phyloP scores from a whole-genome alignment of 202 grass and related monocot species.

The Digitaria exilis region DNA sequence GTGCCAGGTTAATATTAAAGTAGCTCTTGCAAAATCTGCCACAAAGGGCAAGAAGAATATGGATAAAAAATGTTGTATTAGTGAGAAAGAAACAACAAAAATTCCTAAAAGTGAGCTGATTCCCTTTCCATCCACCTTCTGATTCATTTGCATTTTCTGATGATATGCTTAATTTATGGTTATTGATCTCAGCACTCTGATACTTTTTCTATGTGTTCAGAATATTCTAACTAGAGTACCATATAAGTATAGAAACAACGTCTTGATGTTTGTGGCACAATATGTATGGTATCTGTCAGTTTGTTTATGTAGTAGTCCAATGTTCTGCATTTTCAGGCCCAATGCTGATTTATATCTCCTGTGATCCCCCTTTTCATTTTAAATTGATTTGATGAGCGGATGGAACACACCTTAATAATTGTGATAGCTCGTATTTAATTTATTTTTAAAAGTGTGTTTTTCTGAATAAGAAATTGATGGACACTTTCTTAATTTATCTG shows the following conservation, averaged over 20 bases:
- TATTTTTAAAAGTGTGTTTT: not conserved
- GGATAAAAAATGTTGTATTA: slow-evolving; percentile 41
- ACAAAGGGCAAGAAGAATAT: slow-evolving; percentile 56
- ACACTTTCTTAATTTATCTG: not conserved
- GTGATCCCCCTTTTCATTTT: not conserved
- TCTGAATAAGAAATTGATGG: not conserved
- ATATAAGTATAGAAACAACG: not conserved
- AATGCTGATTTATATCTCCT: not conserved
- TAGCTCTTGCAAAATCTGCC: slow-evolving; percentile 61
- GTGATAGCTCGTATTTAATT: not conserved
- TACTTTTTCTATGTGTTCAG: not conserved
- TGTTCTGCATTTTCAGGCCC: not conserved
- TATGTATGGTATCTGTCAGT: slow-evolving; percentile 13
- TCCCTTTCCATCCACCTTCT: slow-evolving; percentile 9
- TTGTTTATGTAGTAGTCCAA: not conserved
- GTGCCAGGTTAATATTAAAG: slow-evolving; percentile 75
- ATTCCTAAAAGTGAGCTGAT: slow-evolving; percentile 54
- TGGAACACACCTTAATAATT: not conserved
- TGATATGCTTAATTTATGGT: slow-evolving; percentile 26
- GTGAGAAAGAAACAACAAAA: slow-evolving; percentile 44
- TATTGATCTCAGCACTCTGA: slow-evolving; percentile 14
- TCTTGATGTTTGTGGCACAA: slow-evolving; percentile 23
- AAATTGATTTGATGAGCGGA: not conserved
- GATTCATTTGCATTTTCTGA: slow-evolving; percentile 15
- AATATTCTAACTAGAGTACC: not conserved